These are phyloP conservation scores for Zoysia pacifica DNA, from an alignment of 176 grass and related monocot species.

Conservation along the genomic window DNA sequence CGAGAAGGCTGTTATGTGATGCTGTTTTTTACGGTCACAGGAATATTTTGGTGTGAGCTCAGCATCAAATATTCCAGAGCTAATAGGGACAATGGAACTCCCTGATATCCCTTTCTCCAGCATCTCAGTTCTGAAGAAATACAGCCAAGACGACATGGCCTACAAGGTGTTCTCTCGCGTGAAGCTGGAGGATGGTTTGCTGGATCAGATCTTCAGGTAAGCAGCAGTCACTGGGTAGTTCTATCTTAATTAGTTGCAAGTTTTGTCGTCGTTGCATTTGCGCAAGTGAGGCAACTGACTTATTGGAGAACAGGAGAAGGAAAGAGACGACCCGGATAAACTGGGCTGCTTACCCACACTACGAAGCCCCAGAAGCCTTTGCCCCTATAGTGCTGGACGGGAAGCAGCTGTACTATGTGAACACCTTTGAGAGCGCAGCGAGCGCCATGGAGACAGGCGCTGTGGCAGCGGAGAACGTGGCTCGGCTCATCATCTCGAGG, in stretches of 20 bases:
- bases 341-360: constrained; percentile 93
- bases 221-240: background rate
- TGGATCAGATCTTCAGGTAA: constrained; percentile 84
- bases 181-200: constrained; percentile 56
- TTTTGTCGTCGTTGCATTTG: background rate
- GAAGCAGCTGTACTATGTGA: constrained; percentile 92
- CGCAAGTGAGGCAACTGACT: background rate
- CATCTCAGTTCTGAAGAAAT: constrained; percentile 75
- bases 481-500: constrained; percentile 81
- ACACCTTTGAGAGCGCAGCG: constrained; percentile 82
- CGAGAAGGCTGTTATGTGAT: background rate
- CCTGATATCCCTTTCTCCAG: constrained; percentile 79
- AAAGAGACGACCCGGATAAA: constrained; percentile 73
- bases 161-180: constrained; percentile 89
- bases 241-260: background rate
- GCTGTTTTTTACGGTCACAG: constrained; percentile 39
- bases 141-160: constrained; percentile 61
- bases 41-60: constrained; percentile 74
- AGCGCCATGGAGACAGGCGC: constrained; percentile 83
- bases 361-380: constrained; percentile 75
- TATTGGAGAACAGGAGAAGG: constrained; percentile 48
- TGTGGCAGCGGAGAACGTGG: constrained; percentile 83
- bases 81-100: constrained; percentile 81
- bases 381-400: constrained; percentile 78
- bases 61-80: constrained; percentile 63